A percentile compares a stretch with the other conserved stretches of the same genome.
Conservation (phyloP, 2,329 filamentous ascomycete species). For the Bimuria novae-zelandiae region DNA sequence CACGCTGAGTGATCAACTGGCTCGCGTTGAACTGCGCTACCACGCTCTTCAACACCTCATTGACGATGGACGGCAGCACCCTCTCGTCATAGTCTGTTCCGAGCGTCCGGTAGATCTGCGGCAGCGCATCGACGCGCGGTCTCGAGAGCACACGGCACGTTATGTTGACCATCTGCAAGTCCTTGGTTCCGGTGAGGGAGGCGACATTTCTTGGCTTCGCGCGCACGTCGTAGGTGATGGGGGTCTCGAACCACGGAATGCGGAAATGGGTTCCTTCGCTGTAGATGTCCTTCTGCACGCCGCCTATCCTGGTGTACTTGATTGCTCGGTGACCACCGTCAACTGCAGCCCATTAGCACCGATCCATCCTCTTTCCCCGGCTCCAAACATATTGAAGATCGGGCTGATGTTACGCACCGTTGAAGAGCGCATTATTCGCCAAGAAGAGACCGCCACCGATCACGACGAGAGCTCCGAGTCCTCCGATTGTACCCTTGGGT, state of each 20-base stretch:
- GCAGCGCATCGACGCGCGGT: conserved; percentile 83
- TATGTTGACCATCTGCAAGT: conserved; percentile 99
- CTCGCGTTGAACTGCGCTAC: conserved; percentile 98
- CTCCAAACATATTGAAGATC: neutral
- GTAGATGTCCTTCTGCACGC: conserved; percentile 97
- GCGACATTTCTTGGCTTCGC: conserved; percentile 96
- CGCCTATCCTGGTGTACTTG: conserved; percentile 92
- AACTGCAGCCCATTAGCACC: conserved; percentile 58
- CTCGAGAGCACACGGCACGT: conserved; percentile 98
- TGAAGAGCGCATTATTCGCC: conserved; percentile 69
- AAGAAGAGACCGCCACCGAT: conserved; percentile 60
- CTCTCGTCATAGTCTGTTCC: conserved; percentile 97
- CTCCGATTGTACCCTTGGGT: conserved; percentile 60
- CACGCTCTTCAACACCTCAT: conserved; percentile 98
- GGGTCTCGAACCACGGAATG: conserved; percentile 96
- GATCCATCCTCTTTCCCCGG: neutral
- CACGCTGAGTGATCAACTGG: conserved; percentile 98
- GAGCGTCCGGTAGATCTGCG: conserved; percentile 95
- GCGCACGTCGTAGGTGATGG: conserved; percentile 95
- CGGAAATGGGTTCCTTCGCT: conserved; percentile 95
- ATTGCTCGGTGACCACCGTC: conserved; percentile 98
- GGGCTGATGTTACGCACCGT: conserved; percentile 56
- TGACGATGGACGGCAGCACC: conserved; percentile 96
- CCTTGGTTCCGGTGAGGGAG: conserved; percentile 96
- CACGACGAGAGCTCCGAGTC: conserved; percentile 58